phyloP scores from a whole-genome alignment of 106 monocot species.

The Apostasia shenzhenica region DNA sequence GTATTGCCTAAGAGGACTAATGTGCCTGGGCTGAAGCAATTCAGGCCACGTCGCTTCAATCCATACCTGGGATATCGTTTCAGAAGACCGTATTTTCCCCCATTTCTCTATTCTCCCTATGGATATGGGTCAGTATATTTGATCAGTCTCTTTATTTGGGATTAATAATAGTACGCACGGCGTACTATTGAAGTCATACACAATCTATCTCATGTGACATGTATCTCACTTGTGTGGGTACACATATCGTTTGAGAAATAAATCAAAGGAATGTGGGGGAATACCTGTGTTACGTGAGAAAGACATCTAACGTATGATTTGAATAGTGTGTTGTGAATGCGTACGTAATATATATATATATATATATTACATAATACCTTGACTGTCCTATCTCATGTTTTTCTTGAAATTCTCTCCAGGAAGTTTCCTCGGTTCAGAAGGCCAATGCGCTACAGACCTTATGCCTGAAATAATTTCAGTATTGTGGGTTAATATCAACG shows the following conservation, averaged over 20 bases:
- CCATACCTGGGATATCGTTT: conserved; percentile 45
- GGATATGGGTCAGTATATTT: conserved; percentile 50
- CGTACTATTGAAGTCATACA: no score
- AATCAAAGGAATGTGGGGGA: background rate
- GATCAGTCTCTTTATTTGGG: background rate
- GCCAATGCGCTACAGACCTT: conserved; percentile 32
- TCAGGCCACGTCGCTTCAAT: conserved; percentile 49
- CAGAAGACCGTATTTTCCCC: conserved; percentile 59
- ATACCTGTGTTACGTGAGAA: no score
- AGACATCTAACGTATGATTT: no score
- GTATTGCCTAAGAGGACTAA: conserved; percentile 66
- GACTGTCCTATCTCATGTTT: no score
- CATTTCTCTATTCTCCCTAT: conserved; percentile 64
- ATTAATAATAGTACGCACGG: no score
- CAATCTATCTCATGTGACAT: no score
- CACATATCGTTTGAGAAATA: background rate
- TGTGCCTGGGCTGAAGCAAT: conserved; percentile 77
- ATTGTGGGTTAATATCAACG: no score
- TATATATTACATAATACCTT: no score
- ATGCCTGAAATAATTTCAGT: background rate
- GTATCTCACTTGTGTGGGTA: background rate
- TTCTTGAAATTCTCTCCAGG: conserved; percentile 19
- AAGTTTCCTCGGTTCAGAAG: conserved; percentile 70
- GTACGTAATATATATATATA: no score
- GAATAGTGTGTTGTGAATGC: no score